Evolutionary conservation across 2,329 filamentous ascomycete genomes (phyloP).

Genomic region (Domatiomyces catenatus): DNA sequence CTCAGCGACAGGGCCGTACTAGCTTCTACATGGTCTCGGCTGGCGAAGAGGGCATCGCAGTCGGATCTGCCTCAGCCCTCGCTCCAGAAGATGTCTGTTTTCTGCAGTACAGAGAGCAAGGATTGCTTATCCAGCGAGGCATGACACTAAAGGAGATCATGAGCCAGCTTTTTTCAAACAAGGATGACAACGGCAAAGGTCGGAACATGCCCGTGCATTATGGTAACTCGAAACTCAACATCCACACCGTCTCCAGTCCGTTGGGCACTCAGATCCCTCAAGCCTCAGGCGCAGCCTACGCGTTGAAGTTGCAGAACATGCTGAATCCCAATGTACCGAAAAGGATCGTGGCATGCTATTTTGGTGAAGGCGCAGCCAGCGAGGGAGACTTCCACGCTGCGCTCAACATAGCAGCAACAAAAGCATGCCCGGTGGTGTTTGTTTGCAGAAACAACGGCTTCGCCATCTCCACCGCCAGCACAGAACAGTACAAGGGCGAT

Average conservation of each 20-base stretch:
- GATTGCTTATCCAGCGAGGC: conserved; percentile 77
- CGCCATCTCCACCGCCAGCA: conserved; percentile 74
- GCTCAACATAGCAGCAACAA: conserved; percentile 76
- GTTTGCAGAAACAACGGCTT: conserved; percentile 89
- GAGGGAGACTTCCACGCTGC: conserved; percentile 89
- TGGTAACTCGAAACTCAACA: conserved; percentile 58
- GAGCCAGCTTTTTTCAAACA: conserved; percentile 85
- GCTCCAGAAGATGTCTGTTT: conserved; percentile 79
- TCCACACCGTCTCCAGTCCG: conserved; percentile 78
- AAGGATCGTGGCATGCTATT: conserved; percentile 66
- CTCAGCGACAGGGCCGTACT: conserved; percentile 81
- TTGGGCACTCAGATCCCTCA: conserved; percentile 82
- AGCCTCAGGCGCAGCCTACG: conserved; percentile 73
- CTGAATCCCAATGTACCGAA: conserved; percentile 53
- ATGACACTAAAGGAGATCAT: conserved; percentile 83
- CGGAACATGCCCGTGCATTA: conserved; percentile 98
- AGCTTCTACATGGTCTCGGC: conserved; percentile 96
- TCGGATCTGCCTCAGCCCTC: conserved; percentile 74
- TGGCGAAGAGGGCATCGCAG: conserved; percentile 84
- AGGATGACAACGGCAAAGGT: conserved; percentile 61
- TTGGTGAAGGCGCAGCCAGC: conserved; percentile 77
- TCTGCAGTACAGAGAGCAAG: conserved; percentile 86
- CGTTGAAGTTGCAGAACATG: conserved; percentile 63
- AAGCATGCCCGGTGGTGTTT: conserved; percentile 76
- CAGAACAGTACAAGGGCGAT: conserved; percentile 83